Evolutionary conservation across 2,329 filamentous ascomycete species (phyloP), one percentile per base, ranked within the genome.

Genomic region (Fusarium dlaminii): DNA sequence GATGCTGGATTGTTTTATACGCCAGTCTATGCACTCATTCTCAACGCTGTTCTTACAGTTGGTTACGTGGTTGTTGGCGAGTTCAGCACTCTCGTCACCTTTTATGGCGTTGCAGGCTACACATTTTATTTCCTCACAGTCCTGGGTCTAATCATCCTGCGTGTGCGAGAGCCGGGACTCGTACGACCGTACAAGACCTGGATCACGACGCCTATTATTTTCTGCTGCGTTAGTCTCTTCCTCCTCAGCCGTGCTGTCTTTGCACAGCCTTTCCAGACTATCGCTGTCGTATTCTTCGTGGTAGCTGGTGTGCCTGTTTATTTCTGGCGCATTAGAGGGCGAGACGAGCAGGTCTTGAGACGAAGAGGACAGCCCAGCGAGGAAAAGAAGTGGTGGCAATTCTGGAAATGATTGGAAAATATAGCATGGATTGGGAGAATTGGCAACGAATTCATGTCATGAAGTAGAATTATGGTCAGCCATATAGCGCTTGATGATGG

Each of bases 81-180:
- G 81, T 98, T 99, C 80, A 88, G 91, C 59, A 98, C 96, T 0
- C 89, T 99, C 5, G 89, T 98, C 65, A 98, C 96, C 1, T 99
- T 99, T 81, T 98, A 98, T 84, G 96, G 96, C 64, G 96, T 99
- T 18, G 96, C 96, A 1, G 95, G 95, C 20, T 99, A 99, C 82
- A 94, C 94, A 0, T 99, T 99, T 81, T 99, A 99, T 85, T 99
- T 99, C 82, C 85, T 97, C 63, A 97, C 96, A 0, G 96, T 99
- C 0, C 89, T 99, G 0, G 96, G 96, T 1, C 87, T 99, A 55
- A 98, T 99, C 72, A 90, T 99, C 59, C 87, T 99, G 70, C 89
- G 96, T 36, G 94, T 98, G 36, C 90, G 89, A 71, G 96, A 99
- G 82, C 96, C 96, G 8, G 87, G 92, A 71, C 88, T 99, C 51